A percentile compares a stretch with the other conserved stretches of the same genome.
Conservation (phyloP, 2,329 filamentous ascomycete genomes). For the Geoglossum cookeanum region DNA sequence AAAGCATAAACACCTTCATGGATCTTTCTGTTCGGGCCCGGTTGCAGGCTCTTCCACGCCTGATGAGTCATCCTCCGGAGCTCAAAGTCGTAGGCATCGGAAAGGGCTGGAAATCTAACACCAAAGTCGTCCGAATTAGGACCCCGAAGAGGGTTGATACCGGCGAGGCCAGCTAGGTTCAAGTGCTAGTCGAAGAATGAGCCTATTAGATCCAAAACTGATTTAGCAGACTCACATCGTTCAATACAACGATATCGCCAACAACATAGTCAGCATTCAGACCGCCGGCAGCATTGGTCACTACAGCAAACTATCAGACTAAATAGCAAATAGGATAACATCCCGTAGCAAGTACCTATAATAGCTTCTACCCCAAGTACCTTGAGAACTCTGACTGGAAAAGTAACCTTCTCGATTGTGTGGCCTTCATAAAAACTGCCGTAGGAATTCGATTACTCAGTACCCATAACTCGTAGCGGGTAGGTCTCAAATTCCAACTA, state of each 20-base stretch:
- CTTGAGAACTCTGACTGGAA: conserved; percentile 45
- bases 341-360: conserved; percentile 23
- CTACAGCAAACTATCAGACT: conserved; percentile 16
- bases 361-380: conserved; percentile 40
- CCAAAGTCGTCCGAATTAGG: conserved; percentile 44
- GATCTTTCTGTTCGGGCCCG: conserved; percentile 29
- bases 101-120: conserved; percentile 41
- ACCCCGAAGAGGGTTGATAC: conserved; percentile 40
- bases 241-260: conserved; percentile 45
- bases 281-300: conserved; percentile 48
- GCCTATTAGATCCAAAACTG: background rate
- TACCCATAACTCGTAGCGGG: background rate
- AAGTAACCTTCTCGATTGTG: conserved; percentile 40
- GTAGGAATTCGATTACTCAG: background rate
- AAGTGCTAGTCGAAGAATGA: conserved; percentile 30
- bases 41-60: conserved; percentile 32
- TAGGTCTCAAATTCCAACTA: conserved; percentile 17
- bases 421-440: conserved; percentile 48
- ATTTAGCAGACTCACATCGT: conserved; percentile 30
- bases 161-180: conserved; percentile 41
- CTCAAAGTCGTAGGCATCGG: conserved; percentile 45
- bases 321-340: conserved; percentile 5
- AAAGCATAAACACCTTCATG: conserved; percentile 50
- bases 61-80: conserved; percentile 36
- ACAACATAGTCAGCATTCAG: conserved; percentile 43